Conservation (phyloP, 2,329 filamentous ascomycete genomes). For the Fusarium pininemorale region DNA sequence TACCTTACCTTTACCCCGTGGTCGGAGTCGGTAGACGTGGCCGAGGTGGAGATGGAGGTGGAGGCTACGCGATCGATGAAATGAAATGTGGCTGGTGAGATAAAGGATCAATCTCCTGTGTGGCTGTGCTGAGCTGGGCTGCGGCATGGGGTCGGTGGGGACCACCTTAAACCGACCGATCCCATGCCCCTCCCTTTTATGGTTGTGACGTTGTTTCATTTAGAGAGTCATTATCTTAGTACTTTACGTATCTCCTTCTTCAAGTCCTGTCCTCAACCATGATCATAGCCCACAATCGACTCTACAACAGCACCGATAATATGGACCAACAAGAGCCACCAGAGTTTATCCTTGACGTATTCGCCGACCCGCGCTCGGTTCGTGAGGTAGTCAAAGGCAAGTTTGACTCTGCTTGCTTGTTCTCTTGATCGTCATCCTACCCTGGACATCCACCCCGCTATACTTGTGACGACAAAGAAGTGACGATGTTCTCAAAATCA, state of each 20-base stretch:
- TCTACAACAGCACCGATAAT: conserved; percentile 27
- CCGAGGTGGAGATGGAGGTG: conserved; percentile 14
- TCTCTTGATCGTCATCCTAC: conserved; percentile 32
- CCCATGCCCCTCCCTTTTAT: conserved; percentile 22
- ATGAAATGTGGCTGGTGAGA: background rate
- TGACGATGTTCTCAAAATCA: background rate
- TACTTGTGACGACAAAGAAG: conserved; percentile 5
- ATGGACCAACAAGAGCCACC: conserved; percentile 70
- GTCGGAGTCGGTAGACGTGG: conserved; percentile 11
- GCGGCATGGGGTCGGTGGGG: conserved; percentile 23
- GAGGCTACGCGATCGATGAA: background rate
- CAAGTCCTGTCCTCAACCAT: conserved; percentile 20
- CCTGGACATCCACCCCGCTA: conserved; percentile 34
- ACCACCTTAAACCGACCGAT: background rate
- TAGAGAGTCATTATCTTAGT: background rate
- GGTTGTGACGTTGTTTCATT: conserved; percentile 23
- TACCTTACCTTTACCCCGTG: conserved; percentile 6
- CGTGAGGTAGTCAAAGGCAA: conserved; percentile 92
- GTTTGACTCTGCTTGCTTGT: conserved; percentile 26
- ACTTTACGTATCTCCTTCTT: background rate
- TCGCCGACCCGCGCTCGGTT: conserved; percentile 88
- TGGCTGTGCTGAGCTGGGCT: background rate
- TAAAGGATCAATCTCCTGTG: background rate
- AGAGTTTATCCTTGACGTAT: conserved; percentile 93
- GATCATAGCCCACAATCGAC: conserved; percentile 36